These are phyloP conservation scores for Penicillium hesseltinei DNA, from an alignment of 2,329 filamentous ascomycete species.

Conservation along the genomic window DNA sequence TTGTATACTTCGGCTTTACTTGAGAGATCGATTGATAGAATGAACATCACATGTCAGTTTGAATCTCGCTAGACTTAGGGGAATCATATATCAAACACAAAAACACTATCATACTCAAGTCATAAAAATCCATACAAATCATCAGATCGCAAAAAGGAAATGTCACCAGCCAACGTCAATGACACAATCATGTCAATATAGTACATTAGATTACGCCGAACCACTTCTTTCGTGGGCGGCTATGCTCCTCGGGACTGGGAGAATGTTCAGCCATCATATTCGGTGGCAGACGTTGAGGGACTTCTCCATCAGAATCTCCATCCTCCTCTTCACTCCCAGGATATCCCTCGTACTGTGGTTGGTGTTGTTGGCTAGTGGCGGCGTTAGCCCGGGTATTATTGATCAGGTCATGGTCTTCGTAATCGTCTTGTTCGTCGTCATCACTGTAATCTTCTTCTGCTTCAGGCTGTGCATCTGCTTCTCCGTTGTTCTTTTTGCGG, in stretches of 20 bases:
- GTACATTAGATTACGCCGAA: constrained; percentile 28
- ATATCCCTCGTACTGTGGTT: constrained; percentile 22
- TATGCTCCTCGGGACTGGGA: constrained; percentile 8
- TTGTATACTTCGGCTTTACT: not conserved
- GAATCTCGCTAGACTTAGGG: not conserved
- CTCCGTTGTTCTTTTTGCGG: constrained; percentile 24
- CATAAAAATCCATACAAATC: constrained; percentile 10
- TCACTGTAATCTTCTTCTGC: constrained; percentile 16
- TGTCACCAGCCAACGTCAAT: not conserved
- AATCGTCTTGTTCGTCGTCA: constrained; percentile 24
- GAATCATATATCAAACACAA: not conserved
- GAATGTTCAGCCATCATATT: constrained; percentile 9
- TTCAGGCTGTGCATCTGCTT: constrained; percentile 5
- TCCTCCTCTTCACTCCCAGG: constrained; percentile 21
- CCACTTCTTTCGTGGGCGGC: constrained; percentile 34
- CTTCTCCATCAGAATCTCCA: constrained; percentile 15
- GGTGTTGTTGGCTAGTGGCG: constrained; percentile 14
- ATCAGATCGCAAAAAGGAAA: constrained; percentile 1
- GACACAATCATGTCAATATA: constrained; percentile 14
- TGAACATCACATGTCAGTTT: not conserved
- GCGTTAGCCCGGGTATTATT: constrained; percentile 28
- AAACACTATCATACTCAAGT: not conserved
- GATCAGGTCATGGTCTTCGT: constrained; percentile 24
- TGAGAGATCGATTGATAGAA: not conserved
- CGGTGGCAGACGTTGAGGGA: constrained; percentile 16